Base-by-base conservation (phyloP, 2,329 filamentous ascomycete genomes). In the Tolypocladium tropicale region DNA sequence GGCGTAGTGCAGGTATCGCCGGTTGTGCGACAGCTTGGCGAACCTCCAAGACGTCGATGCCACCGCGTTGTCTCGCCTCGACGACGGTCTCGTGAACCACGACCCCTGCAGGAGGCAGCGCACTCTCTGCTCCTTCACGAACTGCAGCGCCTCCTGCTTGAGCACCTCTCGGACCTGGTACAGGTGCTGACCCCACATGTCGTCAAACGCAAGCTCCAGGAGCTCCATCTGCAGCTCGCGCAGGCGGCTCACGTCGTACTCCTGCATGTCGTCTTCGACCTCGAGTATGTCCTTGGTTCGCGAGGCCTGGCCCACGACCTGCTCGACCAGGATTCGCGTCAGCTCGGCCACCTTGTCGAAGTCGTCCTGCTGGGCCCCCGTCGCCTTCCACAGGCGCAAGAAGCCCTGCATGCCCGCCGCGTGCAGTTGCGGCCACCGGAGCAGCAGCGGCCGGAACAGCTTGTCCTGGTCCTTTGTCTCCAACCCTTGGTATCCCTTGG, bases 41-140 rank as follows among this genome's bases (percentile, higher is more conserved):
- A 88, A 99, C 58, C 91, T 84, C 85, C 90, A 95, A 6, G 82
- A 76, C 12, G 78, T 79, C 4, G 78, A 77, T 36, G 77, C 73
- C 52, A 81, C 64, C 51, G 65, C 62, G 55, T 68, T 71, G 52
- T 72, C 69, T 52, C 72, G 68, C 59, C 65, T 71, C 53, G 74
- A 69, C 12, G 72, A 65, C 6, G 79, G 70, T 70, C 79, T 72
- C 68, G 75, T 69, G 74, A 97, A 99, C 94, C 94, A 99, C 11
- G 88, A 85, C 7, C 94, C 94, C 62, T 90, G 82, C 4, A 97
- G 80, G 41, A 99, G 76, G 67, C 92, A 96, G 55, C 94, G 82
- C 59, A 97, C 89, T 39, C 94, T 85, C 71, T 99, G 94, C 73
- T 99, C 94, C 72, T 96, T 96, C 72, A 97, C 89, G 67, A 99